phyloP scores from a whole-genome alignment of 495 filamentous ascomycete species.

The Penicillium macrosclerotiorum region DNA sequence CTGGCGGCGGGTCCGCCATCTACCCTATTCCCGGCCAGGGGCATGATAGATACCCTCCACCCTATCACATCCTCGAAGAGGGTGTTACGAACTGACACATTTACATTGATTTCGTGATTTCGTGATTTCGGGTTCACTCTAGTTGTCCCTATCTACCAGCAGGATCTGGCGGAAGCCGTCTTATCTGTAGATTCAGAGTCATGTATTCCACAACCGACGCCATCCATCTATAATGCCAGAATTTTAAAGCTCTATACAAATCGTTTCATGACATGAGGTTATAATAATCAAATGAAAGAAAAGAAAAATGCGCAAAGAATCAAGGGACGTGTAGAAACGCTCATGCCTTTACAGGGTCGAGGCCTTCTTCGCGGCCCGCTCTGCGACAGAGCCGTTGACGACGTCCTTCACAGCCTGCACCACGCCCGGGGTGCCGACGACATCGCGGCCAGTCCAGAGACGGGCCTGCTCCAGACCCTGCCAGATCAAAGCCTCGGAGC shows the following conservation, averaged over 20 bases:
- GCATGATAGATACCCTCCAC: no score
- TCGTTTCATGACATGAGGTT: no score
- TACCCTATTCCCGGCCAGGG: slow-evolving; percentile 61
- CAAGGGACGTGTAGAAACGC: background rate
- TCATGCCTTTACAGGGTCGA: slow-evolving; percentile 18
- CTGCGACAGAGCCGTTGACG: slow-evolving; percentile 42
- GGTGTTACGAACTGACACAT: no score
- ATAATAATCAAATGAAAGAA: slow-evolving; percentile 21
- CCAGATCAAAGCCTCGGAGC: slow-evolving; percentile 71
- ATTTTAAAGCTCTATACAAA: slow-evolving; percentile 31
- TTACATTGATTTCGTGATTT: no score
- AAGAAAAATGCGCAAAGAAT: slow-evolving; percentile 3
- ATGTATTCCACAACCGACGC: slow-evolving; percentile 17
- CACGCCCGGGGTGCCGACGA: slow-evolving; percentile 50
- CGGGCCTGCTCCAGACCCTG: slow-evolving; percentile 71
- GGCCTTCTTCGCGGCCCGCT: slow-evolving; percentile 23
- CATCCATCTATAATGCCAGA: slow-evolving; percentile 26
- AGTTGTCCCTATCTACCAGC: background rate
- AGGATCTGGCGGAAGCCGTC: background rate
- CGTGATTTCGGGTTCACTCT: no score
- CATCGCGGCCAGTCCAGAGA: slow-evolving; percentile 58
- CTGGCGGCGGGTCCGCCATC: slow-evolving; percentile 58
- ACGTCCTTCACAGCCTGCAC: slow-evolving; percentile 51
- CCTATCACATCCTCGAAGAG: background rate
- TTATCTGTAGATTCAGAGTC: slow-evolving; percentile 1